Base-by-base conservation (phyloP, 1,284 basidiomycete genomes). In the Apiotrichum domesticum region DNA sequence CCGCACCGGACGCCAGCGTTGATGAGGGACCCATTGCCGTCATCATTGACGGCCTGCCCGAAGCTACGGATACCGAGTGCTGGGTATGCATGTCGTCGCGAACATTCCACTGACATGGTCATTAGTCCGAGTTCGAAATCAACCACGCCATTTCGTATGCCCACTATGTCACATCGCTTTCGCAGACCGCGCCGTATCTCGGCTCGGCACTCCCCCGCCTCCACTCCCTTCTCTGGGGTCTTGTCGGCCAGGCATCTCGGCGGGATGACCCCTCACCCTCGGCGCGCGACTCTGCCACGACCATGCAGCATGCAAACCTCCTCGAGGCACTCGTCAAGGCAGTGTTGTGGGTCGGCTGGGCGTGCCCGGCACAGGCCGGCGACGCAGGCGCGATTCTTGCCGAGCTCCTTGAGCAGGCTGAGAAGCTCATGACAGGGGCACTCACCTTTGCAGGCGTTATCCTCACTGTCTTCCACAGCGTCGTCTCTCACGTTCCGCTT, bases 111-210 rank as follows among this genome's bases (percentile, higher is more conserved):
- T 50, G 42, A 63, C 41, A 46, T 29, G 29, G 29, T 29, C 41
- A 32, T 32, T 48, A 73, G 73, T 64, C 56, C 52, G 69, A 73
- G 46, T 70, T 68, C 46, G 69, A 73, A 52, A 59, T 71, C 58
- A 74, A 76, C 61, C 70, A 73, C 54, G 71, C 69, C 32, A 70
- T 75, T 62, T 73, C 73, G 6, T 76, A 69, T 47, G 68, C 72
- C 9, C 70, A 70, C 58, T 76, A 76, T 51, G 69, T 73, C 29
- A 62, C 68, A 9, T 71, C 69, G 8, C 56, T 59, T 13, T 46
- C 53, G 1, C 21, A 40, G 7, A n/a, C 46, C 2, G 49, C 53
- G 29, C 35, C 46, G 4, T 55, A 52, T 39, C 62, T 74, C 6
- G 43, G 57, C 7, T 34, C 55, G 14, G 56, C 66, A 4, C 56